Percentiles rank a stretch among this genome's conserved stretches.
phyloP scores from a whole-genome alignment of 495 filamentous ascomycete genomes.

The Tuber indicum region DNA sequence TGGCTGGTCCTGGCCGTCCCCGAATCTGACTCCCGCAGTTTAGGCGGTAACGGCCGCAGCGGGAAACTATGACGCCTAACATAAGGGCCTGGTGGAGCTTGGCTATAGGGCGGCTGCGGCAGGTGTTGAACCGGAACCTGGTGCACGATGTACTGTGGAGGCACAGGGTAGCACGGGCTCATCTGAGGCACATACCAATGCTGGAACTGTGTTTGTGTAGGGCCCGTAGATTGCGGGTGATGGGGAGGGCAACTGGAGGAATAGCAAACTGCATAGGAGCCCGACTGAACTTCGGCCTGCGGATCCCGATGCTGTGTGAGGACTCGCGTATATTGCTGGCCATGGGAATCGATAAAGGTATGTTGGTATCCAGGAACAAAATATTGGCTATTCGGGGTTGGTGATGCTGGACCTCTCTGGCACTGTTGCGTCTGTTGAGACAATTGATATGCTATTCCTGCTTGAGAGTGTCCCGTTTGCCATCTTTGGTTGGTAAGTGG shows the following conservation, averaged over 20 bases:
- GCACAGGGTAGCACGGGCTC: constrained; percentile 18
- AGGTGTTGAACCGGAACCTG: constrained; percentile 20
- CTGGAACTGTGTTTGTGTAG: constrained; percentile 26
- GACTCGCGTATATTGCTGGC: constrained; percentile 28
- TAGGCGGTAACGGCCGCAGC: constrained; percentile 24
- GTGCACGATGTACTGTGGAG: constrained; percentile 11
- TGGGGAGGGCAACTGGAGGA: constrained; percentile 25
- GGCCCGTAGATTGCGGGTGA: constrained; percentile 22
- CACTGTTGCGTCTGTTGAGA: constrained; percentile 27
- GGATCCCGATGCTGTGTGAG: constrained; percentile 22
- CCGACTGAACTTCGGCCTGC: constrained; percentile 20
- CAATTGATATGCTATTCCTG: constrained; percentile 27
- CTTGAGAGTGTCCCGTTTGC: constrained; percentile 17
- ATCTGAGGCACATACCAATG: constrained; percentile 26
- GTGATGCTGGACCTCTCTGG: constrained; percentile 10
- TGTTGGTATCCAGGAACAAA: constrained; percentile 19
- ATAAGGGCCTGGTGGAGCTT: constrained; percentile 14
- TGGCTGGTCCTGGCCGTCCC: not conserved
- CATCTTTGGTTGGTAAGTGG: constrained; percentile 16
- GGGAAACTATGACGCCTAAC: constrained; percentile 27
- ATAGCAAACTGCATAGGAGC: constrained; percentile 18
- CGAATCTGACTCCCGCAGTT: constrained; percentile 19
- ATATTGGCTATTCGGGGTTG: constrained; percentile 20
- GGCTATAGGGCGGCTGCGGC: constrained; percentile 10
- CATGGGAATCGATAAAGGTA: constrained; percentile 28